These are phyloP conservation scores for Petunia hybrid DNA, from an alignment of 305 asterid species.

Conservation along the genomic window DNA sequence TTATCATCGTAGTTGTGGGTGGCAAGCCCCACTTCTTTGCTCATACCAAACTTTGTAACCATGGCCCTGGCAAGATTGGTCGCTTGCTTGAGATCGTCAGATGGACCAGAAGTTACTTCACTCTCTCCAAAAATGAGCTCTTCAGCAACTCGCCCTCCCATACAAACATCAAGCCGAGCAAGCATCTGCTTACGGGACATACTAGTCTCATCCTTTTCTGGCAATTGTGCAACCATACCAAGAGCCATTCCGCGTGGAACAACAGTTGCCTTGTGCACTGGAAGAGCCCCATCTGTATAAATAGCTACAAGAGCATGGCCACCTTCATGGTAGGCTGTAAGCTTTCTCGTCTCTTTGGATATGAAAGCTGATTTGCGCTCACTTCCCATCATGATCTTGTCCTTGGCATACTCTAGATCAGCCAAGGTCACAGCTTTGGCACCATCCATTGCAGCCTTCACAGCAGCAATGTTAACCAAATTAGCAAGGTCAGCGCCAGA, in stretches of 20 bases:
- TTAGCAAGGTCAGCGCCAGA: conserved; percentile 99
- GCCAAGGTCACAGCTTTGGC: conserved; percentile 82
- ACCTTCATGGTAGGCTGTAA: conserved; percentile 95
- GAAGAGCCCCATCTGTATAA: conserved; percentile 86
- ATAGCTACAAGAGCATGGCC: conserved; percentile 98
- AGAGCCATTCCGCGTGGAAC: conserved; percentile 97
- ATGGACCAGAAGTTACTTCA: conserved; percentile 92
- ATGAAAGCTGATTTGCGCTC: conserved; percentile 96
- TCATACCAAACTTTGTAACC: conserved; percentile 95
- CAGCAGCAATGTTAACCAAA: conserved; percentile 88
- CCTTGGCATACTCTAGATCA: conserved; percentile 94
- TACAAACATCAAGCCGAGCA: conserved; percentile 83
- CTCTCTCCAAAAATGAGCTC: conserved; percentile 93
- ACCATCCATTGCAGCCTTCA: conserved; percentile 97
- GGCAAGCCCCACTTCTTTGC: conserved; percentile 82
- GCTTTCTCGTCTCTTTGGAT: conserved; percentile 79
- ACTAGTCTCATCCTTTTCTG: conserved; percentile 91
- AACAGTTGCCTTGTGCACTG: conserved; percentile 95
- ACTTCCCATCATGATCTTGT: conserved; percentile 96
- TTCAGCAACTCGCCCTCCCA: conserved; percentile 98
- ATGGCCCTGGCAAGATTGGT: conserved; percentile 82
- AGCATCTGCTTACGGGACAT: conserved; percentile 90
- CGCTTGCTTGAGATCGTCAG: conserved; percentile 81
- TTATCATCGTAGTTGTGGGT: conserved; percentile 85
- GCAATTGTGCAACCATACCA: conserved; percentile 94